phyloP scores from a whole-genome alignment of 2,329 filamentous ascomycete genomes.

The Arthroderma sp. region DNA sequence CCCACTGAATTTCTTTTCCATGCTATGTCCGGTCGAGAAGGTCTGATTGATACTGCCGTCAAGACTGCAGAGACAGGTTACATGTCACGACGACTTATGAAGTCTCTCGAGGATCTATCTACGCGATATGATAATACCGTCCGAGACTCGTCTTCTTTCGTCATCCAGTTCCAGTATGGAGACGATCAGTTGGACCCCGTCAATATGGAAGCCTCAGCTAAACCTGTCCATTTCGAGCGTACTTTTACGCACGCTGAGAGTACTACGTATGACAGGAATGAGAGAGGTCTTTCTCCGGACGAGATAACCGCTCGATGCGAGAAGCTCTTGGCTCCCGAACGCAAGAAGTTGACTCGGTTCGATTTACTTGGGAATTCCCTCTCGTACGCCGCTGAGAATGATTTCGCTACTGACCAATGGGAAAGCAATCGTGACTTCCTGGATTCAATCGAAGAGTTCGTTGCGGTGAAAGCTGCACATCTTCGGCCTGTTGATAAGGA shows the following conservation, averaged over 20 bases:
- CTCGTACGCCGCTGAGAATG: conserved; percentile 56
- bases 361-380: conserved; percentile 52
- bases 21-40: conserved; percentile 96
- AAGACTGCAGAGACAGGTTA: conserved; percentile 98
- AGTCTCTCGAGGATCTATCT: conserved; percentile 88
- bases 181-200: conserved; percentile 92
- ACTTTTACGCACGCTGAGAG: conserved; percentile 73
- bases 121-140: conserved; percentile 92
- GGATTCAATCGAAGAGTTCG: conserved; percentile 61
- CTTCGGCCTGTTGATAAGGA: conserved; percentile 35
- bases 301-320: conserved; percentile 61
- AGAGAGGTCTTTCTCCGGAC: conserved; percentile 58
- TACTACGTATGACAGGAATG: conserved; percentile 66
- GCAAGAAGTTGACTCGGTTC: conserved; percentile 50
- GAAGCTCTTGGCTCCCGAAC: conserved; percentile 55
- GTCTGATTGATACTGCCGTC: conserved; percentile 94
- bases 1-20: conserved; percentile 96
- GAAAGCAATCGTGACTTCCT: conserved; percentile 78
- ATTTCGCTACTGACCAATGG: conserved; percentile 59
- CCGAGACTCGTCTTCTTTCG: conserved; percentile 71
- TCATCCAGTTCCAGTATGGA: conserved; percentile 96
- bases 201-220: conserved; percentile 91
- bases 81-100: conserved; percentile 97
- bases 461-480: conserved; percentile 51
- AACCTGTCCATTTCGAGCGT: conserved; percentile 81